phyloP scores from a whole-genome alignment of 176 grass and related monocot species.

The Eleusine indica region DNA sequence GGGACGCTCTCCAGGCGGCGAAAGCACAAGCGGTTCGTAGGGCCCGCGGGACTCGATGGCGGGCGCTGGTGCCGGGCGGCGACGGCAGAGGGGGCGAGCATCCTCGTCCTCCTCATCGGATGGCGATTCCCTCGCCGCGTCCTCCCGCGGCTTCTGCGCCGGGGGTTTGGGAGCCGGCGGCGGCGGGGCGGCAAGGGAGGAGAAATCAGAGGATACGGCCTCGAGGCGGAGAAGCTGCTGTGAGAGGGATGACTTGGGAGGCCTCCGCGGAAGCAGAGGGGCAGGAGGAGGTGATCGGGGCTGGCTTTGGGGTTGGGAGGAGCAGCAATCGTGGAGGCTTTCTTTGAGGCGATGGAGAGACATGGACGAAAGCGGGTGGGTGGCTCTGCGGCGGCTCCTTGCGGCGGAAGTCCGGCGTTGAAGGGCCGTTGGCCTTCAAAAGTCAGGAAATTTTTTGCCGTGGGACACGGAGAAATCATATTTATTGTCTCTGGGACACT shows the following conservation, averaged over 20 bases:
- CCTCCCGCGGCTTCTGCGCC: slow-evolving; percentile 8
- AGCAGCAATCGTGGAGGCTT: slow-evolving; percentile 49
- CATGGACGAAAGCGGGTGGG: slow-evolving; percentile 41
- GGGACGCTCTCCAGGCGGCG: slow-evolving; percentile 53
- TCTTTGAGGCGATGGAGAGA: slow-evolving; percentile 70
- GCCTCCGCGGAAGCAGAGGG: slow-evolving; percentile 42
- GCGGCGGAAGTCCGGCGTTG: neutral
- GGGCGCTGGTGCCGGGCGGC: slow-evolving; percentile 38
- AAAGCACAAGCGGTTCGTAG: slow-evolving; percentile 79
- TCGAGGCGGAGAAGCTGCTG: slow-evolving; percentile 81
- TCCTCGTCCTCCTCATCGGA: slow-evolving; percentile 32
- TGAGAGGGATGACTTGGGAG: slow-evolving; percentile 78
- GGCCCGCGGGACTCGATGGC: slow-evolving; percentile 54
- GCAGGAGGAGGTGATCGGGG: slow-evolving; percentile 19
- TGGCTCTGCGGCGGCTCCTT: neutral
- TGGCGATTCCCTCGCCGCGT: neutral
- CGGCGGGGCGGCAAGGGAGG: slow-evolving; percentile 13
- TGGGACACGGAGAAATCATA: no score
- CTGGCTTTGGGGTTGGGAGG: slow-evolving; percentile 20
- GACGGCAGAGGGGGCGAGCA: slow-evolving; percentile 1
- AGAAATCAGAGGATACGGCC: slow-evolving; percentile 4
- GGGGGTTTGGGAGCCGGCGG: slow-evolving; percentile 23
- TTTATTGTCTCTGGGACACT: no score
- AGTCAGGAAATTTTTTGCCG: no score
- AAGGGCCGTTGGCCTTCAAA: no score